Evolutionary conservation across 306 rosid species (phyloP).

Genomic region (Vicia faba): DNA sequence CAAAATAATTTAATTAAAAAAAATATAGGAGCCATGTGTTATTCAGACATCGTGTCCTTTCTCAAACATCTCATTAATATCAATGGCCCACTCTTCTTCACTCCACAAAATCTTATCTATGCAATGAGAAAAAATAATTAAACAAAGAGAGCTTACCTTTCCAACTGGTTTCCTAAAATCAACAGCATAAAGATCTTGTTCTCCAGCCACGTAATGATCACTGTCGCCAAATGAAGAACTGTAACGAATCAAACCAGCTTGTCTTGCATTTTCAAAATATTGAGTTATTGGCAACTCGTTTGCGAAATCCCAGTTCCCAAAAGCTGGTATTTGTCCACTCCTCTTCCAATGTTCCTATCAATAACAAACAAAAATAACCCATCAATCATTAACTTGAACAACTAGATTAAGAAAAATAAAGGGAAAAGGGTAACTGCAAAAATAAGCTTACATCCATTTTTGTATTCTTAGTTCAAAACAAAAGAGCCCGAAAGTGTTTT

Average conservation of each 20-base stretch:
- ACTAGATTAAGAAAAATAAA: background rate
- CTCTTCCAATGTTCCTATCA: conserved; percentile 52
- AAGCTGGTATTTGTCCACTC: conserved; percentile 85
- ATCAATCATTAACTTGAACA: background rate
- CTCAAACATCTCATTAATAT: background rate
- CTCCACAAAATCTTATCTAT: too few relatives aligned
- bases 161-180: conserved; percentile 47
- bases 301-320: conserved; percentile 90
- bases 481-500: too few relatives aligned
- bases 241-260: conserved; percentile 55
- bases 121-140: too few relatives aligned
- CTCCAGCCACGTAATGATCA: background rate
- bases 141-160: conserved; percentile 42
- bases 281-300: conserved; percentile 88
- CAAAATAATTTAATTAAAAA: too few relatives aligned
- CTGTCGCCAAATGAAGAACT: conserved; percentile 48
- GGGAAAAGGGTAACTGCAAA: background rate
- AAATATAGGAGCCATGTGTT: too few relatives aligned
- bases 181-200: conserved; percentile 63
- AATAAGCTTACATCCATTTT: conserved; percentile 43
- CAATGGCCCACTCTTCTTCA: too few relatives aligned
- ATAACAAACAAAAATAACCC: background rate
- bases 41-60: conserved; percentile 15
- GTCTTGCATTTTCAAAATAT: conserved; percentile 86
- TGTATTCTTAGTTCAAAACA: background rate